phyloP scores from a whole-genome alignment of 495 filamentous ascomycete genomes.

The Penicillium parvum region DNA sequence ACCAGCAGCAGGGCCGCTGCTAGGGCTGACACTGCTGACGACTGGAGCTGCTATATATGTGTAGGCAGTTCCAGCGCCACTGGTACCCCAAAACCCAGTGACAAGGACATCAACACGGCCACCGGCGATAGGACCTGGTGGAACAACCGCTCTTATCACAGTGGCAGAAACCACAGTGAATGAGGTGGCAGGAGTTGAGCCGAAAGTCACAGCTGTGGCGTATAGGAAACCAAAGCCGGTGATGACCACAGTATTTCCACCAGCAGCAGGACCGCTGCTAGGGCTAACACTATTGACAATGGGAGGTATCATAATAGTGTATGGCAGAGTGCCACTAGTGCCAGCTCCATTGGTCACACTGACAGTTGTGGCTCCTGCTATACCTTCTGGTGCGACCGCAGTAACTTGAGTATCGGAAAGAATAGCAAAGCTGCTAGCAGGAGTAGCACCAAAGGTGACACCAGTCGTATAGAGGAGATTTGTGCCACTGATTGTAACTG shows the following conservation, averaged over 20 bases:
- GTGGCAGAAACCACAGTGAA: slow-evolving; percentile 3
- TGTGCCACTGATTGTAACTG: not conserved
- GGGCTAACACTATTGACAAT: not conserved
- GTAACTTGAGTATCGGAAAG: not conserved
- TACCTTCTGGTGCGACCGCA: not conserved
- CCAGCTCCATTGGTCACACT: not conserved
- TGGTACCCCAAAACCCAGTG: not conserved
- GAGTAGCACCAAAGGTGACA: not conserved
- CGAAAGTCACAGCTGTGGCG: not conserved
- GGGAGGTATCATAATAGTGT: not conserved
- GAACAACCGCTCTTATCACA: not conserved
- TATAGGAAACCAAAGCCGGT: not conserved
- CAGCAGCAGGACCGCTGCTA: slow-evolving; percentile 1
- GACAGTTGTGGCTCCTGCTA: not conserved
- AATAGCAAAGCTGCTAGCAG: not conserved
- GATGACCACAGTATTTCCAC: not conserved
- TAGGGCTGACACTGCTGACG: not conserved
- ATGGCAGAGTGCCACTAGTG: not conserved
- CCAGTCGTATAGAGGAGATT: not conserved
- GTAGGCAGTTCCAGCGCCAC: not conserved
- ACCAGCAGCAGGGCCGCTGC: slow-evolving; percentile 1
- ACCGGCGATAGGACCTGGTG: not conserved
- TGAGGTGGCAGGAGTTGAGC: not conserved
- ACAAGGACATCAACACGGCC: not conserved
- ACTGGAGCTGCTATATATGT: not conserved